Conservation (phyloP, 208 protist species). For the Trypanosoma cruzi region DNA sequence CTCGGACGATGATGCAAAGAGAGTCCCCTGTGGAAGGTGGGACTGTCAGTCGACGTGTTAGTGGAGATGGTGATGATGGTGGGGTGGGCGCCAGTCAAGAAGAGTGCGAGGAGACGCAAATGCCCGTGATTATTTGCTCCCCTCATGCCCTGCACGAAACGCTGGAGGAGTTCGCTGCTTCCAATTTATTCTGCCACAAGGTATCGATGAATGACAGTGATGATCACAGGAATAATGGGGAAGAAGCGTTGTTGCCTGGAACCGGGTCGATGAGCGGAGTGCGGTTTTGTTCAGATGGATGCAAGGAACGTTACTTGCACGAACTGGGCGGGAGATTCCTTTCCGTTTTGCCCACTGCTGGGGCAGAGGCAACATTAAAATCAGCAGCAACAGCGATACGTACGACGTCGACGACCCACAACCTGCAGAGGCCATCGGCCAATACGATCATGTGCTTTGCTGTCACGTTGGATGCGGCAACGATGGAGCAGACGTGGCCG, state of each 20-base stretch:
- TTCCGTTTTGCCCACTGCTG: not conserved
- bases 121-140: not conserved
- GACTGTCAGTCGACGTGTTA: slow-evolving; percentile 13
- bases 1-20: not conserved
- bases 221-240: not conserved
- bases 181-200: slow-evolving; percentile 1
- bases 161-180: slow-evolving; percentile 12
- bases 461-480: slow-evolving; percentile 5
- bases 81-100: not conserved
- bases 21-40: not conserved
- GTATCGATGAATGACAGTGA: not conserved
- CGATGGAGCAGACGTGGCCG: slow-evolving; percentile 27
- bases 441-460: slow-evolving; percentile 19
- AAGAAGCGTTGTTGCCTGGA: not conserved
- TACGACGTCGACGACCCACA: not conserved
- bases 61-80: not conserved
- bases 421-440: slow-evolving; percentile 15
- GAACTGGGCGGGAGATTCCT: slow-evolving; percentile 18
- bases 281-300: slow-evolving; percentile 17
- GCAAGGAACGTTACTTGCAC: slow-evolving; percentile 11
- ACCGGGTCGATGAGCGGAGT: not conserved
- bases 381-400: not conserved
- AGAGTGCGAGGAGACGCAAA: not conserved
- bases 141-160: slow-evolving; percentile 10
- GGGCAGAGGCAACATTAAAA: not conserved